Base-by-base conservation (phyloP, 805 yeast species). In the Scheffersomyces spartinae region DNA sequence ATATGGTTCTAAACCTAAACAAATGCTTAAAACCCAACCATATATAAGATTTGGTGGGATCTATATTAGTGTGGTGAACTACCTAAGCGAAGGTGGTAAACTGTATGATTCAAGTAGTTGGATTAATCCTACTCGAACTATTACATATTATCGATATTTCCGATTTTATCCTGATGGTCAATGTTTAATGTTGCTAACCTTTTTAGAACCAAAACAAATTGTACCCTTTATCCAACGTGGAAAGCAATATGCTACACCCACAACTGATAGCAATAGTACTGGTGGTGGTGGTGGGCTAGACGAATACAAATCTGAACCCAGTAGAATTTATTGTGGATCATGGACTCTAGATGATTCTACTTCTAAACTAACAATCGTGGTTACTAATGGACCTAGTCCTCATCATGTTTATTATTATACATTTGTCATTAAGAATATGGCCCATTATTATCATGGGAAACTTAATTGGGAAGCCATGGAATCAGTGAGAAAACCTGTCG, bases 61-160 rank as follows among this genome's bases (percentile, higher is more conserved):
- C 11, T 88, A 88, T 40, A 80, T 88, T 13, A 75, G 94, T 39
- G 80, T 76, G 11, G 81, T 86, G 26, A 80, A 80, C 33, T 86
- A 85, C 49, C 69, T 79, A 37, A 67, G 94, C 28, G 84, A 81
- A 41, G 96, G 96, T 18, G 77, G 81, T 3, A 64, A 74, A 26
- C 66, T 72, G 6, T 81, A 71, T 35, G 68, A 74, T 23, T 69
- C 81, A 1, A 59, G 61, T 16, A 64, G 80, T 5, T 73, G 91
- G 78, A 50, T 64, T 22, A 71, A 72, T 32, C 95, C 95, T 2
- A 70, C 81, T 12, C 72, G 82, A 38, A 72, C 84, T 45, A 80
- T 88, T 20, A 82, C 95, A 0, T 88, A 88, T 44, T 88, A 83
- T 45, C 58, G 98, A 34, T 91, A 85, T 47, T 51, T 77, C 18